phyloP scores from a whole-genome alignment of 2,329 filamentous ascomycete genomes.

The Calonectria multiphialidica region DNA sequence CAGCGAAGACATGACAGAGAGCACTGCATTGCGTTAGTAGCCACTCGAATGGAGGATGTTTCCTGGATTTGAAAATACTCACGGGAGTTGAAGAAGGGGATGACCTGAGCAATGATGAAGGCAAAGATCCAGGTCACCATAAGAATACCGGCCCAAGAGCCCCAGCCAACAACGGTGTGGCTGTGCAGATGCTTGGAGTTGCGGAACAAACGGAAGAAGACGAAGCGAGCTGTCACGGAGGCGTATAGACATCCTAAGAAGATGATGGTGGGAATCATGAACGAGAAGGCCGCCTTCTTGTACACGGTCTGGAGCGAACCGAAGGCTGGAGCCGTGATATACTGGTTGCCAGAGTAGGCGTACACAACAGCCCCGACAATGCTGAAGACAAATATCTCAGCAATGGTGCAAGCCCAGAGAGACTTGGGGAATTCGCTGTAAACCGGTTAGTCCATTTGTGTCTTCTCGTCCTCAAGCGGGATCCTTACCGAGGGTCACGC shows the following conservation, averaged over 20 bases:
- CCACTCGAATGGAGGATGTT: background rate
- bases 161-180: slow-evolving; percentile 87
- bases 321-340: slow-evolving; percentile 89
- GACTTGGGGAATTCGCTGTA: slow-evolving; percentile 89
- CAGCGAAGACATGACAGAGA: slow-evolving; percentile 85
- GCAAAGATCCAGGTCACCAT: slow-evolving; percentile 81
- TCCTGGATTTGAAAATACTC: slow-evolving; percentile 42
- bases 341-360: slow-evolving; percentile 89
- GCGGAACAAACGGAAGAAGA: slow-evolving; percentile 91
- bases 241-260: slow-evolving; percentile 94
- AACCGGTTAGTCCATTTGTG: slow-evolving; percentile 41
- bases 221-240: slow-evolving; percentile 88
- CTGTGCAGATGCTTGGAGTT: slow-evolving; percentile 82
- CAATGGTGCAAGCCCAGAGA: slow-evolving; percentile 89
- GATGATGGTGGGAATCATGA: slow-evolving; percentile 95
- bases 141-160: slow-evolving; percentile 81
- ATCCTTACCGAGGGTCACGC: slow-evolving; percentile 68
- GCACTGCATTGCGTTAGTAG: slow-evolving; percentile 53
- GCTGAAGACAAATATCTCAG: slow-evolving; percentile 88
- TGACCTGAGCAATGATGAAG: slow-evolving; percentile 92
- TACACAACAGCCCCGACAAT: slow-evolving; percentile 86
- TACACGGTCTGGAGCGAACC: slow-evolving; percentile 83
- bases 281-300: slow-evolving; percentile 91
- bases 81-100: slow-evolving; percentile 90
- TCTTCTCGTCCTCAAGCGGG: background rate